Evolutionary conservation across 2,329 filamentous ascomycete genomes (phyloP).

Genomic region (Aureobasidium sp.): DNA sequence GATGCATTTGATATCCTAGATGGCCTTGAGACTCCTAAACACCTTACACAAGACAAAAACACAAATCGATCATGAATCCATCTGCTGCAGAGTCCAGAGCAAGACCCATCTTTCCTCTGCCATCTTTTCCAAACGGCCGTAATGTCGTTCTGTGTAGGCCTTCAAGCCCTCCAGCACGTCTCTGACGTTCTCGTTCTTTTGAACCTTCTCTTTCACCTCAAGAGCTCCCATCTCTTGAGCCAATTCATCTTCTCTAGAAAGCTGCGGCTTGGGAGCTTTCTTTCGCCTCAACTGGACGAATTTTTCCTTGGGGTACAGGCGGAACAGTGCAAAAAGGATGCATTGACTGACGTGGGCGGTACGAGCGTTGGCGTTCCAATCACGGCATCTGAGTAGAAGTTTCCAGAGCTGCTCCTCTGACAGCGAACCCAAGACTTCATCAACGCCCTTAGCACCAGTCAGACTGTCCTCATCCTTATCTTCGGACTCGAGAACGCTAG

Average conservation of each 20-base stretch:
- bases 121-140: slow-evolving; percentile 79
- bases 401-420: slow-evolving; percentile 80
- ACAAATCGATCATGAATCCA: slow-evolving; percentile 53
- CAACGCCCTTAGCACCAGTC: slow-evolving; percentile 61
- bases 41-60: slow-evolving; percentile 12
- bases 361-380: slow-evolving; percentile 96
- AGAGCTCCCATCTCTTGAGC: slow-evolving; percentile 26
- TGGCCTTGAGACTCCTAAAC: slow-evolving; percentile 7
- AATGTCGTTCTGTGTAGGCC: slow-evolving; percentile 89
- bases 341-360: slow-evolving; percentile 80
- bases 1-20: slow-evolving; percentile 11
- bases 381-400: slow-evolving; percentile 72
- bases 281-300: slow-evolving; percentile 49
- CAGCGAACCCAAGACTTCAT: slow-evolving; percentile 72
- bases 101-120: slow-evolving; percentile 91
- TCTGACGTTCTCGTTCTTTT: slow-evolving; percentile 59
- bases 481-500: slow-evolving; percentile 61
- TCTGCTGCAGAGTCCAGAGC: slow-evolving; percentile 86
- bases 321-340: slow-evolving; percentile 71
- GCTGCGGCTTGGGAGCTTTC: slow-evolving; percentile 16
- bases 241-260: slow-evolving; percentile 23
- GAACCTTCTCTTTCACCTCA: slow-evolving; percentile 23
- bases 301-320: slow-evolving; percentile 70
- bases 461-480: slow-evolving; percentile 57
- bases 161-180: slow-evolving; percentile 82